phyloP scores from a whole-genome alignment of 331 rosid genomes.

The Acacia concinna region DNA sequence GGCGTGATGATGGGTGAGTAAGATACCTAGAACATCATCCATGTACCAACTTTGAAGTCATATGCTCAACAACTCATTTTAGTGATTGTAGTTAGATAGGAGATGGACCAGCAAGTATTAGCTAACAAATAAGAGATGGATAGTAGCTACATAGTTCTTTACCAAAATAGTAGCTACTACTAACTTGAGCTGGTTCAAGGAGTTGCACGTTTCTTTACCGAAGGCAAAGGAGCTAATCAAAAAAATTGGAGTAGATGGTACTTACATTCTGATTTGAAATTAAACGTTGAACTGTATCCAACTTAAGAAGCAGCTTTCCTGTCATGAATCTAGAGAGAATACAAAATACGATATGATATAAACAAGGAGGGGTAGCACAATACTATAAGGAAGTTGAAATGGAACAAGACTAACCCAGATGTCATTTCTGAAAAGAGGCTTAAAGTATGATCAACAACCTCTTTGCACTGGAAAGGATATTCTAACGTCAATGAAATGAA shows the following conservation, averaged over 20 bases:
- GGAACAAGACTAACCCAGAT: conserved; percentile 72
- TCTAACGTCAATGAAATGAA: conserved; percentile 18
- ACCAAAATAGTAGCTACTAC: neutral
- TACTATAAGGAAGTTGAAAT: conserved; percentile 3
- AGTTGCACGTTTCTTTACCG: neutral
- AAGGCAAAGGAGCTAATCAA: conserved; percentile 16
- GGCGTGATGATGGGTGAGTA: neutral
- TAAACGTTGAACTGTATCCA: conserved; percentile 70
- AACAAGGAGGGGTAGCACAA: conserved; percentile 22
- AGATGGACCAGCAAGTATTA: neutral
- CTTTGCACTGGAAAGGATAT: conserved; percentile 73
- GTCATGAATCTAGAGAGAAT: conserved; percentile 63
- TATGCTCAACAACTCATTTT: neutral
- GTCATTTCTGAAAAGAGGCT: conserved; percentile 86
- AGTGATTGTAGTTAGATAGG: neutral
- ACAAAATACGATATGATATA: neutral
- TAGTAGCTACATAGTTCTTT: neutral
- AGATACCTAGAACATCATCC: conserved; percentile 1
- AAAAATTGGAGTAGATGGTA: conserved; percentile 19
- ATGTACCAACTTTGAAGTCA: conserved; percentile 15
- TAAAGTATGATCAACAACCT: conserved; percentile 86
- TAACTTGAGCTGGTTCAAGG: neutral
- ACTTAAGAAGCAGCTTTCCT: conserved; percentile 83
- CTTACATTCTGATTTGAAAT: conserved; percentile 79
- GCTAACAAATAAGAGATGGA: neutral